Conservation (phyloP, 768 basidiomycete species). For the Termitomyces sp. region DNA sequence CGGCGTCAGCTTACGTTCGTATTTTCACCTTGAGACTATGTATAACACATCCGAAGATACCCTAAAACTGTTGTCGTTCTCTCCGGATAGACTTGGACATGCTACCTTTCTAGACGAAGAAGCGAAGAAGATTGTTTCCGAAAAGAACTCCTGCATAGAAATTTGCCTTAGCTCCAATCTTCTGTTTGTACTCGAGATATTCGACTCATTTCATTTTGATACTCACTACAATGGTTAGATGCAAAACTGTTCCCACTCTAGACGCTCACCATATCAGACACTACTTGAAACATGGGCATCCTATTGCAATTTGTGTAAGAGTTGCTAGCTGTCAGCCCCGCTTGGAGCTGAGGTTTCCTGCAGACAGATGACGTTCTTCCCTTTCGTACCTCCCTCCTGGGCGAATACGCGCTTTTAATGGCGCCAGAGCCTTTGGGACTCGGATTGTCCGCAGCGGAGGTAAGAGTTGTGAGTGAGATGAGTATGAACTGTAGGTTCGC, state of each 20-base stretch:
- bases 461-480: conserved; percentile 52
- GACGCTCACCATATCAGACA: conserved; percentile 70
- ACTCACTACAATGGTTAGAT: conserved; percentile 29
- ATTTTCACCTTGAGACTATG: conserved; percentile 28
- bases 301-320: conserved; percentile 69
- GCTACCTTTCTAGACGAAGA: conserved; percentile 73
- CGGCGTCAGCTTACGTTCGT: not conserved
- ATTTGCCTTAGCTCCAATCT: conserved; percentile 81
- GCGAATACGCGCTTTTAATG: conserved; percentile 76
- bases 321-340: not conserved
- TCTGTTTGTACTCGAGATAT: conserved; percentile 37
- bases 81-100: conserved; percentile 70
- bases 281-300: conserved; percentile 59
- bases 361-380: conserved; percentile 82
- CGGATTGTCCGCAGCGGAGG: conserved; percentile 55
- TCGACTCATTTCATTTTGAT: not conserved
- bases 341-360: not conserved
- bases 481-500: conserved; percentile 42
- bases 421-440: conserved; percentile 69
- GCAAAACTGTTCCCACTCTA: conserved; percentile 64
- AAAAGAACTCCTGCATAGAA: conserved; percentile 59
- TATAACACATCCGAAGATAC: conserved; percentile 54
- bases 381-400: conserved; percentile 68
- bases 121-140: conserved; percentile 48
- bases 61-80: conserved; percentile 50